Evolutionary conservation across 2,329 filamentous ascomycete species (phyloP).

Genomic region (Aspergillus tubingensis): DNA sequence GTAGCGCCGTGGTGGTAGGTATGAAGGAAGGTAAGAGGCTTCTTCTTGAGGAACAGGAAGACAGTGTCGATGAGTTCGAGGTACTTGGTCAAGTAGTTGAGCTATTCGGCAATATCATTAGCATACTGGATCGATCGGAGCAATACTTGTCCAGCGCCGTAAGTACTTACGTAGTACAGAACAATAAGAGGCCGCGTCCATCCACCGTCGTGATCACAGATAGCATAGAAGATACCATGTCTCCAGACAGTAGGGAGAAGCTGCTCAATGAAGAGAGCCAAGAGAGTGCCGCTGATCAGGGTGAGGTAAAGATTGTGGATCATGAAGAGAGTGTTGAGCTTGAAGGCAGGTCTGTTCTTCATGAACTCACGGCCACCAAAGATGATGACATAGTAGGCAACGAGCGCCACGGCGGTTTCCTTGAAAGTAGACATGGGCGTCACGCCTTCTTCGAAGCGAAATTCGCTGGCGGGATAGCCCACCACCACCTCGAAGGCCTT

Average conservation of each 20-base stretch:
- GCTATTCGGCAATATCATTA: conserved; percentile 52
- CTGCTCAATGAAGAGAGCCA: conserved; percentile 89
- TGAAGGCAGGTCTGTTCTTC: conserved; percentile 80
- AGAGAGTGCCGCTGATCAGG: conserved; percentile 73
- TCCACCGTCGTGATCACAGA: conserved; percentile 75
- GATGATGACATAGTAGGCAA: conserved; percentile 89
- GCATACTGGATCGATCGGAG: conserved; percentile 39
- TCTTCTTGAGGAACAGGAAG: conserved; percentile 99
- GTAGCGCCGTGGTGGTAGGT: conserved; percentile 98
- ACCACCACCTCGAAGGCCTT: conserved; percentile 74
- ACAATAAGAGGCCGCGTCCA: conserved; percentile 94
- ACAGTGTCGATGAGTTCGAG: conserved; percentile 92
- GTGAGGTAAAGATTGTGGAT: conserved; percentile 97
- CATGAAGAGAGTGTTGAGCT: conserved; percentile 87
- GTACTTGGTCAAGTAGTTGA: conserved; percentile 98
- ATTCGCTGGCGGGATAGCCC: conserved; percentile 83
- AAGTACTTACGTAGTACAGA: conserved; percentile 83
- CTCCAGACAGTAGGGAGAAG: conserved; percentile 79
- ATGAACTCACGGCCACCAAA: conserved; percentile 91
- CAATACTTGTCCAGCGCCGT: not conserved
- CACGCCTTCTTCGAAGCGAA: conserved; percentile 76
- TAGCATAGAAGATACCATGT: conserved; percentile 82
- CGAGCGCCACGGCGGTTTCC: conserved; percentile 75
- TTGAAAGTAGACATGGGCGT: conserved; percentile 90
- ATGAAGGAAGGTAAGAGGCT: conserved; percentile 97